Base-by-base conservation (phyloP, 352 stramenopile genomes). In the Albugo laibachii region DNA sequence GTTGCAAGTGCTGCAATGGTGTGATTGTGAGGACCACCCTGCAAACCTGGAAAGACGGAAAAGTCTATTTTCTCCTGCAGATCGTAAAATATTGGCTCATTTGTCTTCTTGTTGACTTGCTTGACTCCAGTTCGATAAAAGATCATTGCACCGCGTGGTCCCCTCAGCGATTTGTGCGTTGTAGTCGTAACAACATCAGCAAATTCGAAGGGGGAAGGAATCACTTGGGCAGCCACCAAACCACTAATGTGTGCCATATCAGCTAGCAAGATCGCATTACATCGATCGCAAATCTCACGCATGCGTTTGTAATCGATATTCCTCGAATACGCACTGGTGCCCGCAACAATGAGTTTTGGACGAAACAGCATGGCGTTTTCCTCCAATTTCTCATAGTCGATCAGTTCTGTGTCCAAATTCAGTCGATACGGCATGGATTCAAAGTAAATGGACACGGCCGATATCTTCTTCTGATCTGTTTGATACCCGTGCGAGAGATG, bases 241-340 rank as follows among this genome's bases (percentile, higher is more conserved):
- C 96, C 96, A 19, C 81, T 97, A 70, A 99, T 99, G 72, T 99
- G 96, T 24, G 96, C 95, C 95, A 99, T 99, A 63, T 99, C 96
- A 8, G 93, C 77, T 40, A 99, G 66, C 45, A 99, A 64, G 53
- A 97, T 95, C 5, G 95, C 92, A 44, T 94, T 93, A 54, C 97
- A 59, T 59, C 82, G 57, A 55, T 85, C 62, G 19, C 91, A 95
- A 66, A 99, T 95, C 57, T 96, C 66, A 41, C 89, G 87, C 74
- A 99, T 98, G 48, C 93, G 85, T 59, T 95, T 86, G 65, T 99
- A 99, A 71, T 99, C 95, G 60, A 98, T 97, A 53, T 97, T 72
- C 50, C 95, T 84, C 46, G 95, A 92, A 76, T 99, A 99, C 13
- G 96, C 96, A 55, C 85, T 98, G 15, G 92, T 96, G 43, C 96